Evolutionary conservation across 139 green algal species (phyloP), one percentile per base, ranked within the genome.

Genomic region (Haematococcus sp.): DNA sequence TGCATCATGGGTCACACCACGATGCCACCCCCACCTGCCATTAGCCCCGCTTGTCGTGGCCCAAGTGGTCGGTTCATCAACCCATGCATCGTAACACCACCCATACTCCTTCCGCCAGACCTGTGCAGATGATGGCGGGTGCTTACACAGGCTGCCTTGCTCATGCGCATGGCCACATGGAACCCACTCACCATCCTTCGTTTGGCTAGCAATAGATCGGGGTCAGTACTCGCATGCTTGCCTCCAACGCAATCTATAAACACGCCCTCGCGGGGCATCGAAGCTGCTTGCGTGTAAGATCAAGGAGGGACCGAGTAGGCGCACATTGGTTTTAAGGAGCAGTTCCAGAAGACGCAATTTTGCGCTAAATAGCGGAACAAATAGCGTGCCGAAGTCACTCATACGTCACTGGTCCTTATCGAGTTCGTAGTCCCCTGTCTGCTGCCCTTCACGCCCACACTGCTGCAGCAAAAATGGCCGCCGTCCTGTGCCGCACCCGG

Each of bases 71-170:
- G 33, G 58, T n/a, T n/a, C n/a, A n/a, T 65, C 58, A 28, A 65
- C 58, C 58, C 58, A 65, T 4, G 58, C 58, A 65, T 65, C 58
- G 30, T 65, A 65, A 3, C n/a, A 40, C 58, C 58, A 65, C 4
- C 58, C 58, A 65, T 40, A 65, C 28, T 65, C 58, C 25, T 65
- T 65, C 17, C 58, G 23, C 58, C 58, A 65, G 17, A 65, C 58
- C 23, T 40, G 58, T 30, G 58, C n/a, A 28, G 23, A 30, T 40
- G n/a, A 28, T 16, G 30, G 30, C 4, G 30, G n/a, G 11, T 40
- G 58, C 58, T 61, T 9, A 20, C 27, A 61, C 22, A 20, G 28
- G 25, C 23, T 3, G 23, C 23, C n/a, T 65, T 11, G 25, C n/a
- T 16, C 30, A 40, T 65, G n/a, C 23, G 9, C 25, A 3, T 22